Base-by-base conservation (phyloP, 257 asterid genomes). In the Lithospermum erythrorhizon region DNA sequence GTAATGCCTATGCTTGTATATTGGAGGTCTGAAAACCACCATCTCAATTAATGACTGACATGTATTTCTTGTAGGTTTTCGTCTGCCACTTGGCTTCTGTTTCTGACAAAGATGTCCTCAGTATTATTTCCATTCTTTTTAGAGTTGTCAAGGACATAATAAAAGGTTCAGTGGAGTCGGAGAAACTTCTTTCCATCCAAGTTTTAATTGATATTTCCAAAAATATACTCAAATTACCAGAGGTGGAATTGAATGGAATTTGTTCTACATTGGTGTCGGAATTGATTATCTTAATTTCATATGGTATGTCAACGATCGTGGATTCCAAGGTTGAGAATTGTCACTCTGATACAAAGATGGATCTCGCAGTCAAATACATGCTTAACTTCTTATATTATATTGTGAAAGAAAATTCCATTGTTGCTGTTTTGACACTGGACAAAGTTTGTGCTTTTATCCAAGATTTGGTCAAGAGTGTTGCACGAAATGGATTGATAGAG, bases 361-460 rank as follows among this genome's bases (percentile, higher is more conserved):
- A 79, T 66, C 83, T 68, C 52, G 95, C 82, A 78, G 72, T 84
- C 59, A 81, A 74, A 70, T 66, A 80, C 72, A 78, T 82, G 78
- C 79, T 91, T 61, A 47, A 62, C 66, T 68, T 69, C 70, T 67
- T 88, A 68, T 67, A 67, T 68, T 55, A 65, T 72, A 66, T 81
- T 76, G 87, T 79, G 72, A 84, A 72, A 63, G 81, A 72, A 32
- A 82, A 77, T 62, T 51, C 74, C 7, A 56, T 78, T 67, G 77
- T 84, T 61, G 32, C 70, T 65, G 70, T 74, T 61, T 61, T 84
- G 58, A 68, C 84, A 64, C 75, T 88, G 69, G 81, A 82, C 62
- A 82, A 61, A 64, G 65, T 80, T 59, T 73, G 77, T 66, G 29
- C 56, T 54, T 80, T 84, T 66, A 63, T 82, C 54, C 78, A 73